Evolutionary conservation across 176 grass and related monocot genomes (phyloP).

Genomic region (Oryza australiensis): DNA sequence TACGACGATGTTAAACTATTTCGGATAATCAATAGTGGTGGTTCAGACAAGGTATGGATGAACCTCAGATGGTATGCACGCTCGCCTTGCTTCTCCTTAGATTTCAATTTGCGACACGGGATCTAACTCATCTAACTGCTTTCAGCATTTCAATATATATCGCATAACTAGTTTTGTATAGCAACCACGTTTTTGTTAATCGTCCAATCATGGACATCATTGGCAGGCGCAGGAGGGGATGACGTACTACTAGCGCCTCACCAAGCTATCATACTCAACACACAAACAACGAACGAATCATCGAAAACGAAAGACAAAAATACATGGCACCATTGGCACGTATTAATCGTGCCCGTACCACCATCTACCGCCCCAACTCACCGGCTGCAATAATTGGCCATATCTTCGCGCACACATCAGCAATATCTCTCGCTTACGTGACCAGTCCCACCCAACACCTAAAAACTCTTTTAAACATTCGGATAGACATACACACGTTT

Average conservation of each 20-base stretch:
- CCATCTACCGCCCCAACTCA: neutral
- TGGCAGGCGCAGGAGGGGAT: neutral
- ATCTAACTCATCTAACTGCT: neutral
- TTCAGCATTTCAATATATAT: neutral
- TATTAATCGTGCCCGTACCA: neutral
- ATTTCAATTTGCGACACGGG: neutral
- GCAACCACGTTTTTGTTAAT: neutral
- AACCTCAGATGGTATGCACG: neutral
- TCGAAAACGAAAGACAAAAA: neutral
- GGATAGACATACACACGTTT: too few relatives aligned
- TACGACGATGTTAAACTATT: neutral
- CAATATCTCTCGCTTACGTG: conserved; percentile 35
- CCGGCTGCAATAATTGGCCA: conserved; percentile 42
- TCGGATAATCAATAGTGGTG: neutral
- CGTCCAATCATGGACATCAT: neutral
- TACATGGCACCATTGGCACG: neutral
- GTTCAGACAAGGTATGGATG: neutral
- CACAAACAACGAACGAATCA: neutral
- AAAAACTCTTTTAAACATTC: too few relatives aligned
- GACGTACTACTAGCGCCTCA: neutral
- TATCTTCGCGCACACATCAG: conserved; percentile 41
- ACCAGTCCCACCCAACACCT: conserved; percentile 15
- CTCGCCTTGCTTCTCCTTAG: neutral
- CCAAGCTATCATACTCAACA: neutral
- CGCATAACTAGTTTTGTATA: neutral